Base-by-base conservation (phyloP, 495 filamentous ascomycete species). In the Trypethelium eluteriae region DNA sequence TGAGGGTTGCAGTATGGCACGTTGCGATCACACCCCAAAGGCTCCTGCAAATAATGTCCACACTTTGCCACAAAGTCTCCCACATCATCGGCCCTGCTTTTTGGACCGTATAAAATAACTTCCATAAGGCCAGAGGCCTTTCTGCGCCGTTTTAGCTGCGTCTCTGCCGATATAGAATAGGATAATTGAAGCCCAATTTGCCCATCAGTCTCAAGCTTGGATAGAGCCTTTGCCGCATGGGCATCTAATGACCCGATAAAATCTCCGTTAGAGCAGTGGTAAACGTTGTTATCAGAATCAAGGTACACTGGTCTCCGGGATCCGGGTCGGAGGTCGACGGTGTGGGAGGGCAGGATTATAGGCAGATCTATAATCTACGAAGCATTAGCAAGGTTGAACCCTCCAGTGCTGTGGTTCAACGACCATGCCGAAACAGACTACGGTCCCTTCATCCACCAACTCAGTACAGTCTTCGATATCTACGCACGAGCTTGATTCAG, bases 1-100 rank as follows among this genome's bases (percentile, higher is more conserved):
- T 82, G 80, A 3, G 80, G 80, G 68, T 82, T 82, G 38, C 70
- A 74, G 66, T 81, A 82, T 38, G 36, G 74, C 35, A 57, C 63
- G 2, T 68, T 66, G 4, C 69, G 67, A 63, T 70, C 62, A 25
- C 77, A 78, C 6, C 49, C 50, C 1, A 41, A 16, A 5, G 80
- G 80, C 63, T 81, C 76, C 67, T 81, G 80, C 16, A 82, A 64
- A 65, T 75, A 79, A 2, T 75, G 61, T 0, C 73, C 70, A 46
- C 74, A 70, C 2, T 72, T 67, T 4, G 73, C 66, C 12, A 80
- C 72, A 44, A 72, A 81, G 2, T 64, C 49, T 11, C 76, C 75
- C 47, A 81, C 62, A 12, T 73, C 64, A 0, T 78, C 75, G 1
- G 41, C 16, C 36, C 63, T 36, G 63, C 38, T 2, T 64, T 49